phyloP scores from a whole-genome alignment of 768 basidiomycete species.

The Mycena capillaripes region DNA sequence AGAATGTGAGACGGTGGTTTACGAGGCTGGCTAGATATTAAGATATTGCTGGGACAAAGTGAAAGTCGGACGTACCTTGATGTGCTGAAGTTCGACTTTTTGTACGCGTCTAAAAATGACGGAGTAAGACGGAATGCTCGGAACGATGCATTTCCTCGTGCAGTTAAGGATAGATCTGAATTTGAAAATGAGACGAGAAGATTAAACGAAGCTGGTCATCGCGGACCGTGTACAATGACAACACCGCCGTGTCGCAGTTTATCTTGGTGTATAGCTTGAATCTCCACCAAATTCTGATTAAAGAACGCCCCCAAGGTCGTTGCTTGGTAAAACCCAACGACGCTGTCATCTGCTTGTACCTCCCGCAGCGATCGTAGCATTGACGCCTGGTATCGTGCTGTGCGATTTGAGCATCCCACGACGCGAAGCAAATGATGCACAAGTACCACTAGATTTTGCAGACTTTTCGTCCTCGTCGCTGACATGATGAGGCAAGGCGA shows the following conservation, averaged over 20 bases:
- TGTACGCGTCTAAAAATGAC: conserved; percentile 86
- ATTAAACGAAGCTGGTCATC: conserved; percentile 14
- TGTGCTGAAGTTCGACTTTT: conserved; percentile 87
- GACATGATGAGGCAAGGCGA: conserved; percentile 81
- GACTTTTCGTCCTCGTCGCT: conserved; percentile 88
- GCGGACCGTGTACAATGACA: conserved; percentile 85
- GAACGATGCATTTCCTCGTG: conserved; percentile 89
- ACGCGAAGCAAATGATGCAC: conserved; percentile 41
- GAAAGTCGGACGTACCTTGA: conserved; percentile 69
- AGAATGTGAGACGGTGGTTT: conserved; percentile 86
- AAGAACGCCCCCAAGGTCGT: conserved; percentile 89
- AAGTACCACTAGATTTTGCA: conserved; percentile 80
- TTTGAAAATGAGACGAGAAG: conserved; percentile 35
- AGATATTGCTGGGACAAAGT: conserved; percentile 18
- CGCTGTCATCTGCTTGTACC: conserved; percentile 91
- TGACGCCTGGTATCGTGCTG: conserved; percentile 85
- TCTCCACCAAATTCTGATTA: conserved; percentile 84
- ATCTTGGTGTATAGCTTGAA: conserved; percentile 88
- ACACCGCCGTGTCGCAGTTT: conserved; percentile 89
- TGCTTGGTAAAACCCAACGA: conserved; percentile 95
- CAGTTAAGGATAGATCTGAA: conserved; percentile 82
- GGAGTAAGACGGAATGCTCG: conserved; percentile 89
- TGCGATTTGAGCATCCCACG: conserved; percentile 11
- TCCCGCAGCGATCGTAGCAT: conserved; percentile 93
- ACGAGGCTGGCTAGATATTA: conserved; percentile 69